phyloP scores from a whole-genome alignment of 371 early-diverging fungal genomes.

The Mortierella sp. region DNA sequence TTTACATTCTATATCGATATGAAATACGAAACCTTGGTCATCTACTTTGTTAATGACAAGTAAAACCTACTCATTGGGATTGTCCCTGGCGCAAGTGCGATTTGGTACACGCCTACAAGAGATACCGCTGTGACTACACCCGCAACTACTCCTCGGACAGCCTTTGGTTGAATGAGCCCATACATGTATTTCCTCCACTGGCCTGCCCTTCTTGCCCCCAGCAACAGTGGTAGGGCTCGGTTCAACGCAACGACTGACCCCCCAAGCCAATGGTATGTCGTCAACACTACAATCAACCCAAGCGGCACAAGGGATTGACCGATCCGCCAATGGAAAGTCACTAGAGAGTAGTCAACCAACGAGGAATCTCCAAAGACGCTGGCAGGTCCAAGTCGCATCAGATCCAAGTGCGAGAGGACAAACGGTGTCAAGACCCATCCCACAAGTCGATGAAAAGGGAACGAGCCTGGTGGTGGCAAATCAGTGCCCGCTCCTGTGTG shows the following conservation, averaged over 20 bases:
- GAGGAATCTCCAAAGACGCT: constrained; percentile 36
- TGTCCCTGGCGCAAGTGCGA: constrained; percentile 18
- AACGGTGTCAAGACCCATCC: constrained; percentile 39
- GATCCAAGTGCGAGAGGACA: constrained; percentile 22
- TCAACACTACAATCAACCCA: constrained; percentile 19
- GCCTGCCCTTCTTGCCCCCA: neutral
- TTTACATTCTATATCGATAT: neutral
- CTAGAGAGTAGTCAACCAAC: constrained; percentile 37
- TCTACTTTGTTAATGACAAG: neutral
- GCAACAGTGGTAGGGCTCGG: constrained; percentile 13
- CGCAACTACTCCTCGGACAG: constrained; percentile 5
- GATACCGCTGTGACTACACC: constrained; percentile 14
- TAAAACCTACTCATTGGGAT: constrained; percentile 35
- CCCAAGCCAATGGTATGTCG: constrained; percentile 34
- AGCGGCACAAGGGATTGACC: constrained; percentile 9
- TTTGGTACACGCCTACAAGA: constrained; percentile 26
- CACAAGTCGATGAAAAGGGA: constrained; percentile 41
- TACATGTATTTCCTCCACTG: constrained; percentile 8
- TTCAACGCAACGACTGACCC: constrained; percentile 30
- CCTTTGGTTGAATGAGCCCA: constrained; percentile 18
- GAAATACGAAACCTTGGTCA: neutral
- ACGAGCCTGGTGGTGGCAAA: constrained; percentile 33
- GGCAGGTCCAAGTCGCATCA: constrained; percentile 20
- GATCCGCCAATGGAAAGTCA: constrained; percentile 25
- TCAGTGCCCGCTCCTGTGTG: neutral